Evolutionary conservation across 805 yeast species (phyloP), one percentile per base, ranked within the genome.

Genomic region (Wickerhamiella australiensis): DNA sequence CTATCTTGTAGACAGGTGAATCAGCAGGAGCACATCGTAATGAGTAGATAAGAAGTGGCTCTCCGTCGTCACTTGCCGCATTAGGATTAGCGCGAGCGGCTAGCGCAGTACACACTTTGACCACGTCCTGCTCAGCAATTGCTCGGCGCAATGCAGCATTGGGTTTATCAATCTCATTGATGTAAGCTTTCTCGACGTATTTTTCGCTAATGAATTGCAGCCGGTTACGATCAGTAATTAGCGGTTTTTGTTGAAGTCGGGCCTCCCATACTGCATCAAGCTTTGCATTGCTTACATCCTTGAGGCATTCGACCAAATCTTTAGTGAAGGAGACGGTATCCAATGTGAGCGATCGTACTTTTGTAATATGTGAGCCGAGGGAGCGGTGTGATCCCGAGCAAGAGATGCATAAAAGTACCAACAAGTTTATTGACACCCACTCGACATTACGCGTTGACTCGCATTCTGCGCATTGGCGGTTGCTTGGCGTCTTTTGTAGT

Each of bases 301-400:
- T 67, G 50, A 88, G 67, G 15, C 86, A 67, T 11, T 74, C 71
- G 13, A 74, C 66, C 3, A 76, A 60, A 56, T 87, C 96, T 12
- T 69, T 69, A 2, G 78, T 75, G 57, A 80, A 75, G 1, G 73
- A 64, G 5, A 63, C 65, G 25, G 75, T 74, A 61, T 88, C 96
- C 42, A 85, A 67, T n/a, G 77, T 80, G 49, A 88, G 68, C 0
- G 95, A 85, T 54, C 85, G 72, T 3, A 88, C 77, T 60, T 82
- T 85, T 5, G 92, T 76, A 3, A 86, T 72, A 55, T 82, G 87
- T 0, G 94, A 73, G 0, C 96, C 96, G 61, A 90, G 64, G 18
- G 85, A 79, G 50, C 96, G 70, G 63, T 88, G 96, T n/a, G 80
- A 79, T 0, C 94, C 87, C 0, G 95, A 79, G 59, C 97, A 88